These are phyloP conservation scores for Botryobasidium botryosum DNA, from an alignment of 768 basidiomycete genomes.

Conservation along the genomic window DNA sequence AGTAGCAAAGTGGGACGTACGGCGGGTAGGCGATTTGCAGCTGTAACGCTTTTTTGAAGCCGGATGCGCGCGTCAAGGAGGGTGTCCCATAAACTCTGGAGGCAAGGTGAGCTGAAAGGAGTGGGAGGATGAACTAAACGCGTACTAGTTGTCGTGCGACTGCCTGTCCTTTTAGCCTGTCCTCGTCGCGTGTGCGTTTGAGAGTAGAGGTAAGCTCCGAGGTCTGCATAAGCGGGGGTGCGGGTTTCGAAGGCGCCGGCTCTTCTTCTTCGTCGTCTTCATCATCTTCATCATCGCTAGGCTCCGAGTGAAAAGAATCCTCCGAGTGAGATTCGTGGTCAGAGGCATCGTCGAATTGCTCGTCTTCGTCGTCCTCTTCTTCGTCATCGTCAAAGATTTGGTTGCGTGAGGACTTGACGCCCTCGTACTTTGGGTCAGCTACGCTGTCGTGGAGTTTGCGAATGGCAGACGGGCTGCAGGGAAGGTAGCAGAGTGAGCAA, in stretches of 20 bases:
- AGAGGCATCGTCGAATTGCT: slow-evolving; percentile 14
- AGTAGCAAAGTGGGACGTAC: slow-evolving; percentile 25
- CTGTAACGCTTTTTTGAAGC: slow-evolving; percentile 59
- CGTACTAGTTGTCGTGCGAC: slow-evolving; percentile 70
- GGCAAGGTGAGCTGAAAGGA: slow-evolving; percentile 5
- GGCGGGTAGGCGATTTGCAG: slow-evolving; percentile 47
- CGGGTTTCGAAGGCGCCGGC: not conserved
- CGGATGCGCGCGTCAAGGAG: slow-evolving; percentile 84
- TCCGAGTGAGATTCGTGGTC: slow-evolving; percentile 8
- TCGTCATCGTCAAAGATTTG: slow-evolving; percentile 34
- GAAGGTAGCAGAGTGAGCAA: not conserved
- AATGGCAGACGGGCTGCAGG: slow-evolving; percentile 52
- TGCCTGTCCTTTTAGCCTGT: slow-evolving; percentile 67
- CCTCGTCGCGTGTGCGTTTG: slow-evolving; percentile 44
- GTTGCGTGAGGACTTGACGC: slow-evolving; percentile 43
- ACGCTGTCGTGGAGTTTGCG: slow-evolving; percentile 48
- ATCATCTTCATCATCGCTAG: slow-evolving; percentile 14
- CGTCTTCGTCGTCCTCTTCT: slow-evolving; percentile 21
- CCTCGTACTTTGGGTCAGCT: slow-evolving; percentile 65
- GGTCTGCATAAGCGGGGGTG: slow-evolving; percentile 11
- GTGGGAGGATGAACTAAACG: slow-evolving; percentile 7
- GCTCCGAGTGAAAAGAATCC: not conserved
- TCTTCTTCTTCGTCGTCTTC: slow-evolving; percentile 14
- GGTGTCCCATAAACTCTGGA: slow-evolving; percentile 67
- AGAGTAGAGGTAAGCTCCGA: slow-evolving; percentile 35